Evolutionary conservation across 2,329 filamentous ascomycete species (phyloP).

Genomic region (Ceratocystis harringtonii): DNA sequence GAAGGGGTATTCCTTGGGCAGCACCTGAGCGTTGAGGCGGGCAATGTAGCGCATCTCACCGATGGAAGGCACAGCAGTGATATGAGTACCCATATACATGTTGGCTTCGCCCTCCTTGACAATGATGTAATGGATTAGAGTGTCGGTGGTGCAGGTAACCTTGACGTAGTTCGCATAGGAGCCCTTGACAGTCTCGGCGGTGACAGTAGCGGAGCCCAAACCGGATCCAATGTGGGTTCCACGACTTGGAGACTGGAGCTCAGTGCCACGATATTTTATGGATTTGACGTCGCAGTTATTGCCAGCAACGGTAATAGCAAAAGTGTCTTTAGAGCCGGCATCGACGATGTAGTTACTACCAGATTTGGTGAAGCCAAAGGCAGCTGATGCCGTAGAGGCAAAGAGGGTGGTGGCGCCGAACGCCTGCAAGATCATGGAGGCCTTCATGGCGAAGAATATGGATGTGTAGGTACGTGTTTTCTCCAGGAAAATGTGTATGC

Average conservation of each 20-base stretch:
- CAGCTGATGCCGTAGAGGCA: conserved; percentile 25
- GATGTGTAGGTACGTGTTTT: not conserved
- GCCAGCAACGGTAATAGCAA: conserved; percentile 37
- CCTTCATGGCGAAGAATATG: conserved; percentile 8
- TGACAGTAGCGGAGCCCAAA: conserved; percentile 42
- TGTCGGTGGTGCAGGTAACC: conserved; percentile 43
- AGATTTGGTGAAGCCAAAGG: conserved; percentile 30
- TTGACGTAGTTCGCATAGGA: conserved; percentile 36
- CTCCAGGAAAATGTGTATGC: conserved; percentile 6
- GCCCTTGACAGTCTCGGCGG: conserved; percentile 27
- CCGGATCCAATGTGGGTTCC: conserved; percentile 45
- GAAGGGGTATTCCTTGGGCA: conserved; percentile 39
- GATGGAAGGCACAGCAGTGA: conserved; percentile 38
- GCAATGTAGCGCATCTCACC: conserved; percentile 52
- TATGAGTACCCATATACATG: conserved; percentile 48
- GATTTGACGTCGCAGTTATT: conserved; percentile 49
- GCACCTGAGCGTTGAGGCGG: conserved; percentile 36
- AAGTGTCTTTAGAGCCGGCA: conserved; percentile 32
- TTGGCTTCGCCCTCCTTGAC: conserved; percentile 44
- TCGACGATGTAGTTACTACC: conserved; percentile 32
- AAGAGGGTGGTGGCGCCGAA: conserved; percentile 14
- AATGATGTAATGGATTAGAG: conserved; percentile 50
- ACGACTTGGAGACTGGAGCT: conserved; percentile 40
- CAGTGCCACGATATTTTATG: conserved; percentile 42
- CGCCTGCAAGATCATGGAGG: conserved; percentile 5